Evolutionary conservation across 1,284 basidiomycete species (phyloP), one percentile per base, ranked within the genome.

Genomic region (Fomitopsis betulina): DNA sequence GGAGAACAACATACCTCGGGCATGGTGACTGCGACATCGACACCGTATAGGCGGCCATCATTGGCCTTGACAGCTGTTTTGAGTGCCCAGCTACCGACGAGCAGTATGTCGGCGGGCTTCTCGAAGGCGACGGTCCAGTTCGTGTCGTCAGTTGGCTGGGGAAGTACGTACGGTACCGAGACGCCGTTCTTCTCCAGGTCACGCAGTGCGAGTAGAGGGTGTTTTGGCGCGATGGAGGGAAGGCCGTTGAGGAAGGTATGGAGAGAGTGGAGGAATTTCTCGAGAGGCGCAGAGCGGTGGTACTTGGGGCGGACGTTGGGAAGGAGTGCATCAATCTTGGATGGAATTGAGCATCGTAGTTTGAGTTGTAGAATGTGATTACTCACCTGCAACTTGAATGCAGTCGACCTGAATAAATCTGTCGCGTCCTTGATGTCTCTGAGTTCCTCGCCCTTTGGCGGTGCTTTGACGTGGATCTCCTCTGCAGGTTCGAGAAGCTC

Each of bases 21-120:
- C 91, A 99, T 95, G 67, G 92, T 86, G 1, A 96, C 77, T 0
- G 91, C 90, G 49, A 97, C 62, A 71, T 98, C 94, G 9, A 98
- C 85, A 5, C 80, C 81, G 67, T 90, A 96, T 53, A 76, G 79
- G 53, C 76, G 73, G 2, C 76, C 78, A 64, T 87, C 89, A 63
- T 84, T 82, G 60, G 83, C 77, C 70, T 88, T 85, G 64, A 92
- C 80, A 66, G 70, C 82, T 59, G 79, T 77, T 73, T 83, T 85
- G 67, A 82, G 89, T 49, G 77, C 84, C 92, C 82, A 96, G 67
- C 80, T 91, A 60, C 93, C 94, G 56, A 86, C 84, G 2, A 93
- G 72, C 1, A 82, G 76, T 17, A 91, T 82, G 51, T 89, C 85
- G 19, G 75, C 77, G 0, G 89, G 89, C 30, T 77, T 79, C 59